Base-by-base conservation (phyloP, 345 rosid species). In the Bruguiera gymnorhiza region DNA sequence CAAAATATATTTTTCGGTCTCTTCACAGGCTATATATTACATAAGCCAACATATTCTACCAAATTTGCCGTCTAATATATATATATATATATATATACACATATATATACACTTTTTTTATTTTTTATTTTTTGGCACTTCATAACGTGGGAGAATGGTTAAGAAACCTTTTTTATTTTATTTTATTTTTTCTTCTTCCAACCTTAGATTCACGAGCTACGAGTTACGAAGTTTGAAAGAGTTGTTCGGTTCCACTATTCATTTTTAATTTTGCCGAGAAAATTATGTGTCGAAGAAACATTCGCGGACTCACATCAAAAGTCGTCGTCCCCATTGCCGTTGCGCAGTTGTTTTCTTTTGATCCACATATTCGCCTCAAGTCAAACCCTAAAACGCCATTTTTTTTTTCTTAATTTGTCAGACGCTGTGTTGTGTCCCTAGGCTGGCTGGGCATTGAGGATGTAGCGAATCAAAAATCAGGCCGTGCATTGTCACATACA, bases 401-500 rank as follows among this genome's bases (percentile, higher is more conserved):
- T 13, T 51, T 53, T 53, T 55, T 23, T 9, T n/a, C 9, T 21
- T 23, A 23, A 39, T 39, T 39, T 39, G 46, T 8, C 46, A 39
- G 48, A 39, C 0, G 16, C 50, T 3, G 50, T 13, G 50, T 43
- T 43, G 3, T 43, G 50, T 13, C 50, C 50, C 50, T 3, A 13
- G 16, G 50, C 18, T 11, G 16, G 50, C 18, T 11, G 3, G 19
- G 19, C 3, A 3, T 43, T 13, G 50, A 43, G 13, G 31, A 19
- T 19, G 26, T 18, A 8, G n/a, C 20, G 5, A 32, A 3, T 3
- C 4, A 34, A 4, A 60, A 36, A 48, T 36, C 34, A 66, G 65
- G 36, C 52, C 26, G 53, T 51, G 70, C 53, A 29, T 60, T 63
- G 74, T 68, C 71, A 69, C 51, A 9, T 43, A 76, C 81, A 80